A percentile compares a stretch with the other conserved stretches of the same genome.
Conservation (phyloP, 1,139 yeast genomes). For the Meyerozyma sp. region DNA sequence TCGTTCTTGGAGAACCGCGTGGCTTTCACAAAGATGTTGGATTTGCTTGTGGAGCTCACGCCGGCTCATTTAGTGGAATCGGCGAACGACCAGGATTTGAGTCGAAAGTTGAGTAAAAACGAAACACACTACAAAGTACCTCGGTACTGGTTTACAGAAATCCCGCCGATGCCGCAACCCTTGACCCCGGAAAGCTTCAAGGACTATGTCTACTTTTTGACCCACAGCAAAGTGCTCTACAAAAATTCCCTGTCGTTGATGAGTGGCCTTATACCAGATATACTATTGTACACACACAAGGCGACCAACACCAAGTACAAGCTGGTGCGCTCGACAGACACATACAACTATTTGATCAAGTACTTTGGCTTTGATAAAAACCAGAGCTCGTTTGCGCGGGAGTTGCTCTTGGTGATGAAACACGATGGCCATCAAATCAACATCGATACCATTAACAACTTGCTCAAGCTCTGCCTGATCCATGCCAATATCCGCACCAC, state of each 20-base stretch:
- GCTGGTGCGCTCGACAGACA: conserved; percentile 27
- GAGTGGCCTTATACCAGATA: conserved; percentile 35
- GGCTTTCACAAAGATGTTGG: conserved; percentile 28
- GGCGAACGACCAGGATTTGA: conserved; percentile 3
- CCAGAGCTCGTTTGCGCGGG: conserved; percentile 39
- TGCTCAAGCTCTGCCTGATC: conserved; percentile 26
- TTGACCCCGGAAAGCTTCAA: conserved; percentile 27
- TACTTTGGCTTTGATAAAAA: conserved; percentile 39
- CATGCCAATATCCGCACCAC: conserved; percentile 31
- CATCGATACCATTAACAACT: conserved; percentile 35
- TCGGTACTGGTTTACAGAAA: conserved; percentile 21
- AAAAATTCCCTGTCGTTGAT: conserved; percentile 31
- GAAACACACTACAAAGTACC: conserved; percentile 12
- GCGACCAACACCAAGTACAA: conserved; percentile 26
- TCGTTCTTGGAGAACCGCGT: conserved; percentile 24
- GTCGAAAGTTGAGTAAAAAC: not conserved
- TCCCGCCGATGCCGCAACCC: conserved; percentile 30
- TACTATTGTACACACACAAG: conserved; percentile 36
- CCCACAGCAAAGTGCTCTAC: conserved; percentile 31
- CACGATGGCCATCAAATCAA: conserved; percentile 39
- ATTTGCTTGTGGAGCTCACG: conserved; percentile 25
- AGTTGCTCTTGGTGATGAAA: conserved; percentile 36
- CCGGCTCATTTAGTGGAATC: conserved; percentile 25
- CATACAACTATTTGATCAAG: conserved; percentile 37
- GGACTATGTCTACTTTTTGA: conserved; percentile 32